These are phyloP conservation scores for Cryptococcus sp. DNA, from an alignment of 1,284 basidiomycete genomes.

Conservation along the genomic window DNA sequence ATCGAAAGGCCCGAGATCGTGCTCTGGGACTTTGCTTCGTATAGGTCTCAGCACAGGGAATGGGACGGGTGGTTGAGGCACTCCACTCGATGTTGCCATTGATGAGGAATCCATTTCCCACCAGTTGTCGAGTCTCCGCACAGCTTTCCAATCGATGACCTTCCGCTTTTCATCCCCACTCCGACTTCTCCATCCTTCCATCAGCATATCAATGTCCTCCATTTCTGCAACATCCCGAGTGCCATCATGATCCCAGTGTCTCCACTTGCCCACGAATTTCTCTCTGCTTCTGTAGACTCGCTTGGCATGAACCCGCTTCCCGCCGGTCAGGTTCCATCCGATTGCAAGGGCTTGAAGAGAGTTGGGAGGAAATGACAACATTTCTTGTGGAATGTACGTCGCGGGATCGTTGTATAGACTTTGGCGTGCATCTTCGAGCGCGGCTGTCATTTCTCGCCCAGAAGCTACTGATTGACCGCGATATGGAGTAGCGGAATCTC, in stretches of 20 bases:
- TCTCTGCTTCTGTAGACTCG: slow-evolving; percentile 47
- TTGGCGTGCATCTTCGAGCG: slow-evolving; percentile 8
- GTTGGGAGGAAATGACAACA: slow-evolving; percentile 49
- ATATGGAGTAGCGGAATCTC: slow-evolving; percentile 24
- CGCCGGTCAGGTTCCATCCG: slow-evolving; percentile 51
- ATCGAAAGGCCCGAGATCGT: slow-evolving; percentile 27
- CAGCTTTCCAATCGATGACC: slow-evolving; percentile 42
- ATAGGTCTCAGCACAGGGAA: slow-evolving; percentile 22
- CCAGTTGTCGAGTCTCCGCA: slow-evolving; percentile 34
- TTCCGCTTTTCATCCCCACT: slow-evolving; percentile 7
- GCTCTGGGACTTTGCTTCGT: slow-evolving; percentile 24
- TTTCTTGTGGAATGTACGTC: slow-evolving; percentile 44
- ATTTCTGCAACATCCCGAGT: slow-evolving; percentile 48
- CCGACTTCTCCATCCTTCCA: slow-evolving; percentile 21
- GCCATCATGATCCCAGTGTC: slow-evolving; percentile 46
- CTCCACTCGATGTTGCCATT: slow-evolving; percentile 11
- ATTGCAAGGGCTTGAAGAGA: slow-evolving; percentile 40
- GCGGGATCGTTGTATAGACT: slow-evolving; percentile 22
- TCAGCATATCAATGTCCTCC: slow-evolving; percentile 41
- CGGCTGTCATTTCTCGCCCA: slow-evolving; percentile 25
- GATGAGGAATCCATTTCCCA: slow-evolving; percentile 38
- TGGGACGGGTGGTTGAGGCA: slow-evolving; percentile 20
- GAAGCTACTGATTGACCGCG: slow-evolving; percentile 25
- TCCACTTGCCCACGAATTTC: slow-evolving; percentile 49
- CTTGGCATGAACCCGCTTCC: slow-evolving; percentile 41